Conservation (phyloP, 257 asterid genomes). For the Linderniella brevidens region DNA sequence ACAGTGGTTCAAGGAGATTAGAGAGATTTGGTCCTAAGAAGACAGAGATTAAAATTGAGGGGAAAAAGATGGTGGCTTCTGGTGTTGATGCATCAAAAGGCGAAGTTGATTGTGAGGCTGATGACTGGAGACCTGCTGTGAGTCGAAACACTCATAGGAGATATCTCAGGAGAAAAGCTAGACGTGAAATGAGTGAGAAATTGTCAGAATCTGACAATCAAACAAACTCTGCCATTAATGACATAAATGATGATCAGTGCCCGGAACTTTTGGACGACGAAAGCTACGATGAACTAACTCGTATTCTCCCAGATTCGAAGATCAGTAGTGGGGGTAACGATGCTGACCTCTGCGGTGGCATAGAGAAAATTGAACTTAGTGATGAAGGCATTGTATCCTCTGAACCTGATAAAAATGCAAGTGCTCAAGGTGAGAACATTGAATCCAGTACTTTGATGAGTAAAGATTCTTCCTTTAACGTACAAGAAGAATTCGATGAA, state of each 20-base stretch:
- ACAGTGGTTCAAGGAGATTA: slow-evolving; percentile 24
- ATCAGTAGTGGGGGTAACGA: slow-evolving; percentile 12
- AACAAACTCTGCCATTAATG: slow-evolving; percentile 19
- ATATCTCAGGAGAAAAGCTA: slow-evolving; percentile 80
- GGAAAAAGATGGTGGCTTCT: slow-evolving; percentile 68
- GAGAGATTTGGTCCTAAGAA: slow-evolving; percentile 30
- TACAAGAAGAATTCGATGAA: slow-evolving; percentile 14
- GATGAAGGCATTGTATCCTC: slow-evolving; percentile 24
- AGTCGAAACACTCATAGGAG: slow-evolving; percentile 88
- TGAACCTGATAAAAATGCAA: slow-evolving; percentile 10
- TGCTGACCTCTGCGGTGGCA: slow-evolving; percentile 28
- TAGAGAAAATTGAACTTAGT: slow-evolving; percentile 40
- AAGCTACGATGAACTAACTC: slow-evolving; percentile 19
- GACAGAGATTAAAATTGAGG: slow-evolving; percentile 60
- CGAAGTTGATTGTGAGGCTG: slow-evolving; percentile 39
- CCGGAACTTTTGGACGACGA: slow-evolving; percentile 32
- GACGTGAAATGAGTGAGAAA: slow-evolving; percentile 39
- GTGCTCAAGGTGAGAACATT: slow-evolving; percentile 8
- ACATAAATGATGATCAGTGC: slow-evolving; percentile 22
- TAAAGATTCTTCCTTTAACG: slow-evolving; percentile 12
- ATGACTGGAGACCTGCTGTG: slow-evolving; percentile 88
- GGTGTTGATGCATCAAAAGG: slow-evolving; percentile 94
- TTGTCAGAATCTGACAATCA: slow-evolving; percentile 26
- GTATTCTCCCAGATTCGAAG: slow-evolving; percentile 9
- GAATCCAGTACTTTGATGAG: slow-evolving; percentile 14